Base-by-base conservation (phyloP, 306 rosid species). In the Cercis canadensis region DNA sequence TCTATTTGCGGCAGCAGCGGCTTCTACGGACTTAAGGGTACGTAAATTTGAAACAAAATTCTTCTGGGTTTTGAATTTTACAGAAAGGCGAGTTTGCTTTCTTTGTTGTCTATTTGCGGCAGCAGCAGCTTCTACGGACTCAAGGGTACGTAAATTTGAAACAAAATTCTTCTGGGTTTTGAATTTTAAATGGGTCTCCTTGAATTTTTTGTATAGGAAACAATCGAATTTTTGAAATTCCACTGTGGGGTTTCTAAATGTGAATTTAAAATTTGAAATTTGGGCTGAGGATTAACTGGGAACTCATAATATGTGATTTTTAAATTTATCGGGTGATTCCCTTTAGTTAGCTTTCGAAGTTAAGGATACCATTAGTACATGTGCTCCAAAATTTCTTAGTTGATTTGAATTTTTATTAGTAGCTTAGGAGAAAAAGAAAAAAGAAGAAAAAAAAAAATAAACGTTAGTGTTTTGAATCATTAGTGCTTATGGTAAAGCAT, bases 1-100 rank as follows among this genome's bases (percentile, higher is more conserved):
- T 77, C 91, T 17, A 91, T 94, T 29, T 89, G 96, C 14, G 84
- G 81, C 97, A 89, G 77, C 78, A 97, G 63, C 82, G 97, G 78
- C 97, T 91, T 75, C 75, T 94, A 14, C 78, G 99, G 72, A 78
- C 92, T 75, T 96, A 94, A 55, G 99, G 99, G 99, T 94, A 79
- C 18, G 87, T 75, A 11, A 9, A 34, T n/a, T 46, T 62, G 15
- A 1, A 17, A 6, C 1, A 14, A 54, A n/a, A 51, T 73, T 54
- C 34, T 54, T 18, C 0, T 12, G 55, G 66, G 62, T 44, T 72
- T 50, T 68, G 24, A 8, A 33, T 51, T 8, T 64, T 29, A 57
- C 92, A 87, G 92, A 67, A 85, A 97, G 81, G 89, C 99, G 5
- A 91, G 99, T 67, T 77, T 94, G 87, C 36, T 86, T 43, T 89